Base-by-base conservation (phyloP, 139 green algal genomes). In the Chlorella vulgaris region DNA sequence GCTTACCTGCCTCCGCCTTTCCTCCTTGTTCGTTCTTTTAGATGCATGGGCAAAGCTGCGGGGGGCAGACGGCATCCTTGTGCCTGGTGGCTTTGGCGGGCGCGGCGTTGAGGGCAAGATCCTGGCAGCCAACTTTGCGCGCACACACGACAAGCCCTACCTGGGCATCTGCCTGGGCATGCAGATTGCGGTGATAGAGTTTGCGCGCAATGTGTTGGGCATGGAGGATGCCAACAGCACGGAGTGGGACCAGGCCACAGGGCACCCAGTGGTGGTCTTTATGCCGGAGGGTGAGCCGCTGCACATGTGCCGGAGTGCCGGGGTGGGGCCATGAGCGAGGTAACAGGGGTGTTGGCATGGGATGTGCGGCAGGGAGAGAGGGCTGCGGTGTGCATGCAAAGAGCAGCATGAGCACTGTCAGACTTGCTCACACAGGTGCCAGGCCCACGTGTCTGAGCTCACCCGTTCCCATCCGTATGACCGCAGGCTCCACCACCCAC, bases 121-220 rank as follows among this genome's bases (percentile, higher is more conserved):
- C 38, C 68, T 94, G 60, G 94, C 97, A 1, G 94, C 95, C 7
- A 84, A 95, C 55, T 98, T 97, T 82, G 97, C 96, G 0, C 91
- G 96, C 31, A 80, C 83, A 35, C 88, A 93, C 68, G 91, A 89
- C 53, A 84, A 90, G 67, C 96, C 97, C 5, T 99, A 97, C 89
- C 86, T 99, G 47, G 97, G 97, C 79, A 99, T 99, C 85, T 99
- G 97, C 92, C 87, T 99, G 62, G 97, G 97, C 83, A 99, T 99
- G 97, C 95, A 98, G 91, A 88, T 96, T 15, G 96, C 94, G 10
- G 96, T 99, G 28, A 96, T 99, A n/a, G 97, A 99, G 86, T 99
- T 97, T 91, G 95, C 94, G 4, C 93, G 97, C 74, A 96, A 94
- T 76, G 93, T 98, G 83, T 83, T 99, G 81, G 89, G 90, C 35